Evolutionary conservation across 495 filamentous ascomycete species (phyloP).

Genomic region (Neurospora sp.): DNA sequence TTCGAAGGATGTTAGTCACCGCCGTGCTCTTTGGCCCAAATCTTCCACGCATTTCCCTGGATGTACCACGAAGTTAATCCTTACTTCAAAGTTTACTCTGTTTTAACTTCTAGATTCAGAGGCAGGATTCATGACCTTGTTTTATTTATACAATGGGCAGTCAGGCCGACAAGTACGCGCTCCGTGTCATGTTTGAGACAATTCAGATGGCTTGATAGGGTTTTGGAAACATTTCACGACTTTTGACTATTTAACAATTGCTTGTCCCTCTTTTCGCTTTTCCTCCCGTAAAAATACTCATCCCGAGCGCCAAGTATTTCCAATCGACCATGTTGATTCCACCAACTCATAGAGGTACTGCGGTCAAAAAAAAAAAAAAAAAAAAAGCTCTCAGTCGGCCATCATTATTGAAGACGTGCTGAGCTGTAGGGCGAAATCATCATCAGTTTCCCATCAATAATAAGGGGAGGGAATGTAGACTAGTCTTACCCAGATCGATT

Average conservation of each 20-base stretch:
- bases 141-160: neutral
- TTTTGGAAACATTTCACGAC: neutral
- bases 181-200: neutral
- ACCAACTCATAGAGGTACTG: neutral
- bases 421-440: neutral
- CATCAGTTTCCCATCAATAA: neutral
- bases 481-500: neutral
- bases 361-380: neutral
- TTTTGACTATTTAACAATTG: neutral
- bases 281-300: neutral
- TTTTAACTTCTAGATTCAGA: neutral
- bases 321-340: neutral
- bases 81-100: neutral
- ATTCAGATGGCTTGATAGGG: fast-evolving
- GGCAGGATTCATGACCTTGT: neutral
- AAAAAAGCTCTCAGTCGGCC: too few relatives aligned
- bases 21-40: neutral
- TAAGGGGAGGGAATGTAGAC: too few relatives aligned
- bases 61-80: neutral
- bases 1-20: neutral
- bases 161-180: neutral
- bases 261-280: neutral
- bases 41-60: neutral
- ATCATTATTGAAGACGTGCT: neutral
- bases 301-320: neutral